phyloP scores from a whole-genome alignment of 768 basidiomycete species.

The Boletus edulis region DNA sequence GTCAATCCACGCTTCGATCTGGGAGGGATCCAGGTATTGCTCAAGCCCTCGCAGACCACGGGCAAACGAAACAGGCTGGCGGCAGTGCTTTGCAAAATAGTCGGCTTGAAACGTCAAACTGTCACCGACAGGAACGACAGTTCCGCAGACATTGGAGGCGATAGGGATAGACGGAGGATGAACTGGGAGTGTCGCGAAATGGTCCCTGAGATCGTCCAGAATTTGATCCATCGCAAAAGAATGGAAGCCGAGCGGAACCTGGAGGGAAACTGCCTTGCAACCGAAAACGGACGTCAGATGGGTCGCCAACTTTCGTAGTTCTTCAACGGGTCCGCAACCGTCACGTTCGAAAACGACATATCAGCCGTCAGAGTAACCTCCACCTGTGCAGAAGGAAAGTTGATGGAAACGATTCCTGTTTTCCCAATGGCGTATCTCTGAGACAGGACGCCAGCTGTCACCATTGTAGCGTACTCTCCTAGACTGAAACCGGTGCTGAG shows the following conservation, averaged over 20 bases:
- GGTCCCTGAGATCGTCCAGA: constrained; percentile 43
- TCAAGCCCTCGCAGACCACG: constrained; percentile 46
- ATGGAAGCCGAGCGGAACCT: constrained; percentile 65
- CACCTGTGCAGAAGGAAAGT: constrained; percentile 35
- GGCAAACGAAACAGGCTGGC: constrained; percentile 53
- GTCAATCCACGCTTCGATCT: constrained; percentile 57
- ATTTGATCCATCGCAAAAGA: constrained; percentile 61
- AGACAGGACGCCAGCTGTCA: constrained; percentile 55
- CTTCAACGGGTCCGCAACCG: constrained; percentile 52
- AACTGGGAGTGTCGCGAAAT: constrained; percentile 39
- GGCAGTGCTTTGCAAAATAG: constrained; percentile 61
- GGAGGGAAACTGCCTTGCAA: constrained; percentile 44
- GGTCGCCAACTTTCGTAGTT: constrained; percentile 41
- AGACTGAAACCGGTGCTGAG: constrained; percentile 42
- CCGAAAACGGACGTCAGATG: constrained; percentile 36
- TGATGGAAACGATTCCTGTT: constrained; percentile 65
- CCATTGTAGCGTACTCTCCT: constrained; percentile 74
- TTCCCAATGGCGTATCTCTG: constrained; percentile 40
- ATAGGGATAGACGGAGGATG: constrained; percentile 54
- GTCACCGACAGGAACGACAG: constrained; percentile 53
- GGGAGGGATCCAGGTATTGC: constrained; percentile 21
- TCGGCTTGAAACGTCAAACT: constrained; percentile 41
- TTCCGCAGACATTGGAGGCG: constrained; percentile 59
- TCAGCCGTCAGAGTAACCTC: constrained; percentile 35
- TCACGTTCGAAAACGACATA: constrained; percentile 35